Conservation (phyloP, 306 rosid species). For the Rosa chinensis region DNA sequence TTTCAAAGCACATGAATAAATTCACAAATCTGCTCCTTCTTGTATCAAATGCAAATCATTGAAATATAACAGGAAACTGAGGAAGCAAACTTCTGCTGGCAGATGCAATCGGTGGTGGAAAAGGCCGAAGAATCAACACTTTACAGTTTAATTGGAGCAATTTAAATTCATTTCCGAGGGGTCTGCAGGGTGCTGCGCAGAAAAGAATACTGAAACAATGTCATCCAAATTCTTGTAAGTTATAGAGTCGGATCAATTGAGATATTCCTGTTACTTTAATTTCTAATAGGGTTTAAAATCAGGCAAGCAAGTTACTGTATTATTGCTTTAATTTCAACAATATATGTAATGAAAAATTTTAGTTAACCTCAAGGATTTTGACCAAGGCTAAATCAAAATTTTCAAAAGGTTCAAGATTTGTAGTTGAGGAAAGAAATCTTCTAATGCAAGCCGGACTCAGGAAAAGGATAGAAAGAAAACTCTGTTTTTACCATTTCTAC, state of each 20-base stretch:
- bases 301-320: background rate
- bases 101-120: background rate
- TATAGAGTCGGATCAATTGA: background rate
- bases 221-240: background rate
- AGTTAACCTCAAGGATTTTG: background rate
- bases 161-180: background rate
- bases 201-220: background rate
- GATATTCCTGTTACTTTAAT: too few species aligned
- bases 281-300: background rate
- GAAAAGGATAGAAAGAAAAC: too few species aligned
- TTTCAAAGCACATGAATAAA: too few species aligned
- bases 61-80: too few species aligned
- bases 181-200: background rate
- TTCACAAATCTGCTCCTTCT: background rate
- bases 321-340: too few species aligned
- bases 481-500: background rate
- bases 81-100: too few species aligned
- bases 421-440: too few species aligned
- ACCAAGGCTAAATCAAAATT: background rate
- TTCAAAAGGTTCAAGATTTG: too few species aligned
- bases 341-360: too few species aligned
- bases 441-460: too few species aligned
- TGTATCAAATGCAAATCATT: background rate
- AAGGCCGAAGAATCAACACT: background rate
- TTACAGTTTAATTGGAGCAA: background rate